Evolutionary conservation across 2,329 filamentous ascomycete species (phyloP).

Genomic region (Anthostomella pinea): DNA sequence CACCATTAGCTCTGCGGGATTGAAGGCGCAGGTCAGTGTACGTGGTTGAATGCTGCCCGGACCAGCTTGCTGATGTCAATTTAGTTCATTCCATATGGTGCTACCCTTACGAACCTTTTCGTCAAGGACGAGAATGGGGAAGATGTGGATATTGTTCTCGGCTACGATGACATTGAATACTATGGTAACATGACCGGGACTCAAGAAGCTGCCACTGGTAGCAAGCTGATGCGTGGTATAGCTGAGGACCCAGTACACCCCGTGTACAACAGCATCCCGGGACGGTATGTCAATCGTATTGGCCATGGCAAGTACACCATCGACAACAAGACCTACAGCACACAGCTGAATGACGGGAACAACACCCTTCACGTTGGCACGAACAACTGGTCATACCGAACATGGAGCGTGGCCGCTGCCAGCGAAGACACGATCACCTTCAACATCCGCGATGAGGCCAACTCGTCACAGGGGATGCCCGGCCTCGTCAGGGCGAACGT

Average conservation of each 20-base stretch:
- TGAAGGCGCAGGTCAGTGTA: conserved; percentile 30
- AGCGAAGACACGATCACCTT: conserved; percentile 61
- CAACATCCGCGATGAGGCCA: conserved; percentile 56
- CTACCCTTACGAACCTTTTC: conserved; percentile 60
- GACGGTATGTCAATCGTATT: conserved; percentile 63
- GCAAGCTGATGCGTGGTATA: conserved; percentile 20
- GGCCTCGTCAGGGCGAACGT: conserved; percentile 59
- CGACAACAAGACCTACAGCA: conserved; percentile 50
- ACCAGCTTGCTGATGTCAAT: conserved; percentile 5
- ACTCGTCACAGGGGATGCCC: conserved; percentile 58
- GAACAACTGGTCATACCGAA: conserved; percentile 61
- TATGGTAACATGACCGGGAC: conserved; percentile 40
- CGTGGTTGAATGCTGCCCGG: not conserved
- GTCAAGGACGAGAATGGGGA: conserved; percentile 60
- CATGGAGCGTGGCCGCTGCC: conserved; percentile 58
- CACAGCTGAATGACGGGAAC: conserved; percentile 51
- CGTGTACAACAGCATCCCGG: conserved; percentile 61
- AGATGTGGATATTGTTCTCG: conserved; percentile 61
- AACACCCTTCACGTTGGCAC: conserved; percentile 58
- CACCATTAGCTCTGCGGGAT: conserved; percentile 28
- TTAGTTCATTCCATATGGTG: conserved; percentile 46
- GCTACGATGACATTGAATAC: conserved; percentile 58
- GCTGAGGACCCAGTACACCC: conserved; percentile 50
- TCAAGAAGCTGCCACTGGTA: not conserved
- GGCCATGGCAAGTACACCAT: conserved; percentile 56